Evolutionary conservation across 2,329 filamentous ascomycete species (phyloP).

Genomic region (Exophiala bonariae): DNA sequence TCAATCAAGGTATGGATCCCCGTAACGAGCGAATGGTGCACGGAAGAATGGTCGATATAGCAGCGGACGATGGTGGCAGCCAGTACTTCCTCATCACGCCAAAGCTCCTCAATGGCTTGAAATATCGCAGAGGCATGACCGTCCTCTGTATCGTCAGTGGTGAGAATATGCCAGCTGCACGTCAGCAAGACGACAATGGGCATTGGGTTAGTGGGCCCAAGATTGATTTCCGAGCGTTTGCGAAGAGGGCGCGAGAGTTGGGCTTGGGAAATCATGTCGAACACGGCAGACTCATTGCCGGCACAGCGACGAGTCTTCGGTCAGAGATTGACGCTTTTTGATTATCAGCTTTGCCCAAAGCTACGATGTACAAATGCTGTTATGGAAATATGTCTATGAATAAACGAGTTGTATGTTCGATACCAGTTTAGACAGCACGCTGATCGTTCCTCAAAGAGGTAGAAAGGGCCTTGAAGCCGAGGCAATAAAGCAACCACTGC

Average conservation of each 20-base stretch:
- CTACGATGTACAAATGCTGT: no score
- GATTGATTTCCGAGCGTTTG: constrained; percentile 39
- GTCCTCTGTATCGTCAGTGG: constrained; percentile 92
- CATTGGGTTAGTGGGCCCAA: constrained; percentile 29
- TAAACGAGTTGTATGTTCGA: no score
- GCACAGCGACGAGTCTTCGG: no score
- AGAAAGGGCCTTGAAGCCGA: no score
- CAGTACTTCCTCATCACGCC: constrained; percentile 98
- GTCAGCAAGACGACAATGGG: constrained; percentile 18
- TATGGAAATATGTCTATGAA: no score
- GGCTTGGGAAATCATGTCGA: constrained; percentile 15
- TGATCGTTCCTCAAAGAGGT: no score
- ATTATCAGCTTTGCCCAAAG: no score
- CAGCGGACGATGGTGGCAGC: constrained; percentile 65
- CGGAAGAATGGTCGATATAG: constrained; percentile 96
- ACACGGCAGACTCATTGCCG: no score
- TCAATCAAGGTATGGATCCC: constrained; percentile 99
- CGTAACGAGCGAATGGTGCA: constrained; percentile 98
- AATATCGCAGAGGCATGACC: constrained; percentile 88
- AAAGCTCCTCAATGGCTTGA: constrained; percentile 81
- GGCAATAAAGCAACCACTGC: no score
- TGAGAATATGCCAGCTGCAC: constrained; percentile 54
- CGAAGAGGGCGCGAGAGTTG: constrained; percentile 36
- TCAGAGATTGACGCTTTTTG: no score
- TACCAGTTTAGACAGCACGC: no score